Base-by-base conservation (phyloP, 352 stramenopile genomes). In the Globisporangium paroecandrum region DNA sequence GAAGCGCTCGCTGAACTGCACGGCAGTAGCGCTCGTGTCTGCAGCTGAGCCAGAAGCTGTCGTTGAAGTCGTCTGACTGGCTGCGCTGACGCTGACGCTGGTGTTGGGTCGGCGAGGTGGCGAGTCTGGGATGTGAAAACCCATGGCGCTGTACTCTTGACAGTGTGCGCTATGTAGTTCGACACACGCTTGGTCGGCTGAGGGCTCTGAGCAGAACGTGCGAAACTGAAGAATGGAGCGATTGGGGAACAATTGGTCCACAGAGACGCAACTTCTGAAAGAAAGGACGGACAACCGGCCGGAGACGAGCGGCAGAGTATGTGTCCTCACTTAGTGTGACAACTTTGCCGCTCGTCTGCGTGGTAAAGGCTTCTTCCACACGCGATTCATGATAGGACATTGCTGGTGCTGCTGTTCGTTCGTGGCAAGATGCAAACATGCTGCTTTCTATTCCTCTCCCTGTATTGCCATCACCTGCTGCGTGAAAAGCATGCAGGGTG, bases 81-180 rank as follows among this genome's bases (percentile, higher is more conserved):
- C 51, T 25, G 38, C 73, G 73, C 29, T 71, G 41, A 55, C 70
- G 60, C 41, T 71, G 65, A 2, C 8, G 54, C 15, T 38, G 3
- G 13, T 43, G 32, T 10, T 38, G 27, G 29, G 0, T 22, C 29
- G 58, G 55, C 38, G 65, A 13, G 63, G 71, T 1, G 81, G 75
- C 7, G 81, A 89, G 62, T 90, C 74, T 29, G 80, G 83, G 68
- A 90, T 89, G 72, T 83, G 82, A 75, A 82, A 88, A 54, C 83
- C 83, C 83, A 91, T 91, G 32, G 24, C 43, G 38, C 24, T 64
- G 38, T 64, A 61, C n/a, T 43, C 20, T 32, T 38, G 51, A 10
- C 49, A 4, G 18, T 15, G 3, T 61, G 3, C 13, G 55, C 12
- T 32, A 20, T 12, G 34, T 62, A 62, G 41, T 29, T 62, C 32